Evolutionary conservation across 139 green algal genomes (phyloP).

Genomic region (Micractinium conductrix): DNA sequence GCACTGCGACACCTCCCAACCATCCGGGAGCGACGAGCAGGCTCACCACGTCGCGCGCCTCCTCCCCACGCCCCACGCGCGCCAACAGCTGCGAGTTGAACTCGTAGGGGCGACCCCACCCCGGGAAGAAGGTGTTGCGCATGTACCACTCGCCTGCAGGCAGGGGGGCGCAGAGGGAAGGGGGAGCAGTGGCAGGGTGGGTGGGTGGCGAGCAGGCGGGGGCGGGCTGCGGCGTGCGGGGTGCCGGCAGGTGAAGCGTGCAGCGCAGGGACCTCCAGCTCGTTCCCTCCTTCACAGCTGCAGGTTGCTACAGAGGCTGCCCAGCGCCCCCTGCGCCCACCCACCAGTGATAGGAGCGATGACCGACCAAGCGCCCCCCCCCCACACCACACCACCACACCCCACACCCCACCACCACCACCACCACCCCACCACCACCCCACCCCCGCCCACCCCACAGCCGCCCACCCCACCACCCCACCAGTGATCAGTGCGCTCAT

Average conservation of each 20-base stretch:
- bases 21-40: no score
- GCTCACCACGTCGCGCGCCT: slow-evolving; percentile 68
- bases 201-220: background rate
- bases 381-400: no score
- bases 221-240: background rate
- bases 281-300: background rate
- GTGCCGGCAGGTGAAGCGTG: no score
- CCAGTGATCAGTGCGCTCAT: slow-evolving; percentile 50
- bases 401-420: no score
- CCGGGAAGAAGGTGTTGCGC: slow-evolving; percentile 72
- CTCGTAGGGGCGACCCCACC: slow-evolving; percentile 82
- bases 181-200: background rate
- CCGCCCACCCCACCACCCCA: background rate
- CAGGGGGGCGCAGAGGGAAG: background rate
- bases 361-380: no score
- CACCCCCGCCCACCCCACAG: no score
- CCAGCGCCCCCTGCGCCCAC: no score
- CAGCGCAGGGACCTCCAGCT: no score
- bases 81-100: slow-evolving; percentile 69
- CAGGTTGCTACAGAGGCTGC: background rate
- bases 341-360: no score
- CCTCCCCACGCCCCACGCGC: slow-evolving; percentile 56
- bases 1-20: no score
- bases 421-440: no score
- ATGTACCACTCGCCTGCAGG: slow-evolving; percentile 85